Base-by-base conservation (phyloP, 352 stramenopile species). In the Blastocystis sp. region DNA sequence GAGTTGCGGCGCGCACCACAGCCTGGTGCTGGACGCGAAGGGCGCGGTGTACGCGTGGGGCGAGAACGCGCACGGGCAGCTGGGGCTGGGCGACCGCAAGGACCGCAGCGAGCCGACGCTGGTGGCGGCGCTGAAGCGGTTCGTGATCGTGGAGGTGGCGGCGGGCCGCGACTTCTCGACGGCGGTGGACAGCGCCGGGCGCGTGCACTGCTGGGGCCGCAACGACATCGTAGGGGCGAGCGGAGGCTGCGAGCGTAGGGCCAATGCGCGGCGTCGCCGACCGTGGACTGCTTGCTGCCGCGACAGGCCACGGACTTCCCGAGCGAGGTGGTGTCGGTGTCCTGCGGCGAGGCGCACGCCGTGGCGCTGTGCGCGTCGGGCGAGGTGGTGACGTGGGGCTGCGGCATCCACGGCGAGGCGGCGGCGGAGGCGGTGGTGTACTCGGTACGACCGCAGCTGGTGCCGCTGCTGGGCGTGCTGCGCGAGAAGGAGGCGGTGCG, bases 21-120 rank as follows among this genome's bases (percentile, higher is more conserved):
- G 45, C 21, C 23, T 87, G 5, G 77, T 60, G 34, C 45, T 89
- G 43, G 64, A 71, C 34, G 19, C 10, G 45, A 41, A 86, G 17
- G 88, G 88, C 1, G 43, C 41, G 19, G 43, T 90, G 4, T 90
- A 86, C 48, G 38, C 65, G 11, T 90, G 88, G 88, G 88, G 88
- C 21, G 17, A 67, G 21, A 84, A 84, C 70, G 59, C 52, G 17
- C 52, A 66, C 34, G 77, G 41, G 23, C 53, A 79, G 21, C 52
- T 87, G 41, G 56, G 86, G 28, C 34, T 41, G 21, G 61, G 77
- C 14, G 77, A 87, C 41, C 23, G 21, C 2, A 48, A 28, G 21
- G 45, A 87, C 41, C 59, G 77, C 17, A 41, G 21, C 0, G 62
- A 74, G 40, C 77, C 77, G 28, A 21, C 41, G 1, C 23, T 19